phyloP scores from a whole-genome alignment of 768 basidiomycete species.

The Lentinula detonsa region DNA sequence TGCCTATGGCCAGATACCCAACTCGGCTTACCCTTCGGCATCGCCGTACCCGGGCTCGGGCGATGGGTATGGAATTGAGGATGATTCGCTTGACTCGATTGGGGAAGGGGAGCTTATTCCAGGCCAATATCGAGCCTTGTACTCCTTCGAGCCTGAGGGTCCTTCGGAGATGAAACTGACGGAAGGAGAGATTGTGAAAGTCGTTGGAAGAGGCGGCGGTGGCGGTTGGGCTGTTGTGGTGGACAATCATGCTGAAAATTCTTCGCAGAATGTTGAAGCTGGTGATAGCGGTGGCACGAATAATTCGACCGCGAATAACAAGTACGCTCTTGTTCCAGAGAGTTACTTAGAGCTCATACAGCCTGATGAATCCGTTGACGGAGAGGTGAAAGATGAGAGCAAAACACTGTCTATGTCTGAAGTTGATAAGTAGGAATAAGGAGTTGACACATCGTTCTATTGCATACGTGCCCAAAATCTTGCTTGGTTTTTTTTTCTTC shows the following conservation, averaged over 20 bases:
- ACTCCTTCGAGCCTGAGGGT: conserved; percentile 74
- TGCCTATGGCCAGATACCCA: conserved; percentile 12
- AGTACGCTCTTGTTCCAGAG: conserved; percentile 73
- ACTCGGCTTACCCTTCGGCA: neutral
- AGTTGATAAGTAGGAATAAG: neutral
- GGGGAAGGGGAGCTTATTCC: conserved; percentile 43
- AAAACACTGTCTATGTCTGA: neutral
- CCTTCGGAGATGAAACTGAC: conserved; percentile 77
- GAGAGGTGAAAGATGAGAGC: neutral
- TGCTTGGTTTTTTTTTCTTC: too few species aligned
- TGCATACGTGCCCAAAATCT: neutral
- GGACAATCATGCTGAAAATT: conserved; percentile 22
- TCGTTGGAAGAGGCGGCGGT: conserved; percentile 69
- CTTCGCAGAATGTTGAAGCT: conserved; percentile 7
- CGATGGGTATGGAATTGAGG: conserved; percentile 15
- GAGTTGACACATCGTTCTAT: neutral
- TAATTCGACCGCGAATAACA: neutral
- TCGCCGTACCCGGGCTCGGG: conserved; percentile 6
- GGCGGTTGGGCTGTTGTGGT: conserved; percentile 72
- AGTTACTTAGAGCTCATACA: conserved; percentile 63
- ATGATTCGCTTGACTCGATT: conserved; percentile 13
- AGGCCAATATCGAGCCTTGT: conserved; percentile 73
- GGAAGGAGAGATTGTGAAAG: conserved; percentile 71
- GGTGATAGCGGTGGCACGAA: conserved; percentile 9
- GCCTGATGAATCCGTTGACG: conserved; percentile 32